phyloP scores from a whole-genome alignment of 1,284 basidiomycete species.

The Ustilago vetiveriae region DNA sequence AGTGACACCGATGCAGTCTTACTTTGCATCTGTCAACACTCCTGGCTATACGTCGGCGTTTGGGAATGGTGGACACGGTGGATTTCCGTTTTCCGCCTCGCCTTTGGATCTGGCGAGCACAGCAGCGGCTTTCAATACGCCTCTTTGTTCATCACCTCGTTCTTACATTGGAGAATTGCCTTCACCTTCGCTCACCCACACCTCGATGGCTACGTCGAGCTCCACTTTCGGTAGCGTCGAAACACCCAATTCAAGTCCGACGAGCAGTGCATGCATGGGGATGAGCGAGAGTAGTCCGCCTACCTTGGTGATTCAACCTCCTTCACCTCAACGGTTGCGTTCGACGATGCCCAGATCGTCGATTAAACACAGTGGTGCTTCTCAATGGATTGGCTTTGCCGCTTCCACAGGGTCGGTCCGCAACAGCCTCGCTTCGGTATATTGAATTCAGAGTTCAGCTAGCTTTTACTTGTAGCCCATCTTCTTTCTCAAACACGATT shows the following conservation, averaged over 20 bases:
- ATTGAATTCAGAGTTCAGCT: too few species aligned
- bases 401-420: too few species aligned
- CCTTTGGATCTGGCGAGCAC: not conserved
- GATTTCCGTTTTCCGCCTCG: not conserved
- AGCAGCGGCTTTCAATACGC: slow-evolving; percentile 7
- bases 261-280: not conserved
- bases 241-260: slow-evolving; percentile 9
- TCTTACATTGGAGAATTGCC: slow-evolving; percentile 1
- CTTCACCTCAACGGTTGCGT: slow-evolving; percentile 23
- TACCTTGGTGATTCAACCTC: slow-evolving; percentile 36
- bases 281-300: slow-evolving; percentile 14
- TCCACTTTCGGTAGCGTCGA: slow-evolving; percentile 2
- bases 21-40: not conserved
- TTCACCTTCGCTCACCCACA: slow-evolving; percentile 17
- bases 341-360: not conserved
- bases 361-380: too few species aligned
- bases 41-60: not conserved
- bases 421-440: slow-evolving; percentile 34
- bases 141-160: slow-evolving; percentile 4
- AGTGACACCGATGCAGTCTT: slow-evolving; percentile 6
- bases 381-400: not conserved
- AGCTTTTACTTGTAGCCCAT: too few species aligned
- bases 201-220: slow-evolving; percentile 1
- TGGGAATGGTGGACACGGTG: slow-evolving; percentile 1
- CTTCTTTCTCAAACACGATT: too few species aligned